phyloP scores from a whole-genome alignment of 164 flowering plant genomes.

The Chloranthus sessilifolius region DNA sequence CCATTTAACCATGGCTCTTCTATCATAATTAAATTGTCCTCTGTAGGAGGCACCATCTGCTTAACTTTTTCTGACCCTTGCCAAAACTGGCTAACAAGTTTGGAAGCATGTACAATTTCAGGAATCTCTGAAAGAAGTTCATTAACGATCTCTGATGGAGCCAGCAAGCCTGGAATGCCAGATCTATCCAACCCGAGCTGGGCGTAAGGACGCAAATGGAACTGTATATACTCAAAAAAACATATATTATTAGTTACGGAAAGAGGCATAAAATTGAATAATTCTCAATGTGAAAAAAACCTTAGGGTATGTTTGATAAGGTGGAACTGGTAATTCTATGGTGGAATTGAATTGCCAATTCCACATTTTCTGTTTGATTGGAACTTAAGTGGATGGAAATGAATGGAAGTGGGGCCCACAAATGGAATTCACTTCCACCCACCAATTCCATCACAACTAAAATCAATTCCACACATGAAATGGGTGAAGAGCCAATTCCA shows the following conservation, averaged over 20 bases:
- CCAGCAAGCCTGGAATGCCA: slow-evolving; percentile 36
- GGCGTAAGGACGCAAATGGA: slow-evolving; percentile 80
- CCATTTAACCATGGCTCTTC: slow-evolving; percentile 78
- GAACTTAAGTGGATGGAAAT: too few species aligned
- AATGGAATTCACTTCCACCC: too few species aligned
- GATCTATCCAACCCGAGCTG: slow-evolving; percentile 81
- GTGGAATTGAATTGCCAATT: too few species aligned
- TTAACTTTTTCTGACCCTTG: slow-evolving; percentile 12
- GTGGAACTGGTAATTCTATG: too few species aligned
- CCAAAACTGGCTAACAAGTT: slow-evolving; percentile 52
- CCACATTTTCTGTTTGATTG: too few species aligned
- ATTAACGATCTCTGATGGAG: slow-evolving; percentile 36
- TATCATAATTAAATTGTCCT: slow-evolving; percentile 23
- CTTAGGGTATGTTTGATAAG: too few species aligned
- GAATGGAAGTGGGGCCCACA: too few species aligned
- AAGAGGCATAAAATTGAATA: too few species aligned
- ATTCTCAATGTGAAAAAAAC: too few species aligned
- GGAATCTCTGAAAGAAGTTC: slow-evolving; percentile 73
- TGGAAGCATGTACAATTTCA: slow-evolving; percentile 59
- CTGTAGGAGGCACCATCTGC: slow-evolving; percentile 4
- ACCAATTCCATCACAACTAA: too few species aligned
- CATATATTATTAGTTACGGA: not conserved
- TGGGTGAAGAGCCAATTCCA: too few species aligned
- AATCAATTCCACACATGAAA: too few species aligned
- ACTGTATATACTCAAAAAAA: slow-evolving; percentile 35